phyloP scores from a whole-genome alignment of 345 rosid species.

The Dipteronia sinensis region DNA sequence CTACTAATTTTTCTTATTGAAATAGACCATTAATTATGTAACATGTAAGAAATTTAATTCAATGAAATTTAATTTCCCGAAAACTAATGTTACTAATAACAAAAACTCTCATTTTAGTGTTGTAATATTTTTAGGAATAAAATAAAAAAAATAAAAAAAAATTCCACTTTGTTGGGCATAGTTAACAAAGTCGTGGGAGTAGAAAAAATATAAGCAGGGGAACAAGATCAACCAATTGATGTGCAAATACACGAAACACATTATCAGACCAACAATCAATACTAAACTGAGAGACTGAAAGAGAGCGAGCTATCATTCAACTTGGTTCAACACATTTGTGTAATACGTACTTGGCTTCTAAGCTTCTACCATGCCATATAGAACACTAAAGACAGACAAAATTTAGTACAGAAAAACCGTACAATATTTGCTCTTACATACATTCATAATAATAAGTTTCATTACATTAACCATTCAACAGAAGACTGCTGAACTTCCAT shows the following conservation, averaged over 20 bases:
- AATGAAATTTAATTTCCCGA: too few species aligned
- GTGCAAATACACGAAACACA: neutral
- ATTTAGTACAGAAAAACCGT: neutral
- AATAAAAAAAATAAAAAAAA: too few species aligned
- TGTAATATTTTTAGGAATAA: too few species aligned
- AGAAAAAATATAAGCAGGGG: too few species aligned
- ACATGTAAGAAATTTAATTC: too few species aligned
- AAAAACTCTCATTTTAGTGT: too few species aligned
- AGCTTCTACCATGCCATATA: neutral
- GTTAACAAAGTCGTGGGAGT: too few species aligned
- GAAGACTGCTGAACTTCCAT: neutral
- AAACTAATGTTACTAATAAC: too few species aligned
- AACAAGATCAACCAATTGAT: too few species aligned
- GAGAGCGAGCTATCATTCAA: neutral
- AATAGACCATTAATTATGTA: too few species aligned
- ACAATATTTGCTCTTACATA: neutral
- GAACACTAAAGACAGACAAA: neutral
- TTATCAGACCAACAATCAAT: neutral
- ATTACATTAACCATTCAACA: conserved; percentile 1
- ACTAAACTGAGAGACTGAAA: neutral
- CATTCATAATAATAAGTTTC: neutral
- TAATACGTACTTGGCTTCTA: neutral
- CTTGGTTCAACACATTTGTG: neutral
- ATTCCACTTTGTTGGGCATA: too few species aligned
- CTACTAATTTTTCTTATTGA: too few species aligned